Conservation (phyloP, 768 basidiomycete genomes). For the Nidularia pulvinata region DNA sequence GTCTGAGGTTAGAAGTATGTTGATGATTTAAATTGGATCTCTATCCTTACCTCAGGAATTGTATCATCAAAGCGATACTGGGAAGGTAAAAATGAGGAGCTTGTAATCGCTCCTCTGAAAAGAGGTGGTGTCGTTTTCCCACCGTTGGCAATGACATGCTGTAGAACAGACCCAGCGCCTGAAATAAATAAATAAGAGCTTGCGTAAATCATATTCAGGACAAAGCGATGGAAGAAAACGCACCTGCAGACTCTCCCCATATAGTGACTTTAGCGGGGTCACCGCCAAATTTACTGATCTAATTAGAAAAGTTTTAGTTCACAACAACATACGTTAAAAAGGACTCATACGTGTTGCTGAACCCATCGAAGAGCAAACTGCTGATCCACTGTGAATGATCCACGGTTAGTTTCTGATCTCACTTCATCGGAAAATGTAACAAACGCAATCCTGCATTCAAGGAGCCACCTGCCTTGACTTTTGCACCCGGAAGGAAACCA, state of each 20-base stretch:
- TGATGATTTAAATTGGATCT: too few relatives aligned
- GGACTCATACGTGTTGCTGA: too few relatives aligned
- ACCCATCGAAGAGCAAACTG: too few relatives aligned
- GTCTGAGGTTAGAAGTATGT: too few relatives aligned
- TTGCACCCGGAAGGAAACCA: too few relatives aligned
- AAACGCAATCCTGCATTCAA: neutral
- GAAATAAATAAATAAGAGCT: slow-evolving; percentile 2
- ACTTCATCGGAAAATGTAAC: neutral
- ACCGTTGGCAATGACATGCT: slow-evolving; percentile 43
- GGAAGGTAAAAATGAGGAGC: slow-evolving; percentile 40
- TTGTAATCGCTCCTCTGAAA: slow-evolving; percentile 40
- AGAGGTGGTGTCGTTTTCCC: slow-evolving; percentile 42
- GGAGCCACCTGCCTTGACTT: too few relatives aligned
- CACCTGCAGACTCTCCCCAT: slow-evolving; percentile 42
- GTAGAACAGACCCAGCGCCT: slow-evolving; percentile 47
- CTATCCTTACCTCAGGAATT: slow-evolving; percentile 34
- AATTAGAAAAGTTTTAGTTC: too few relatives aligned
- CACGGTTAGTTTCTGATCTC: neutral
- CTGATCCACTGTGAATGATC: too few relatives aligned
- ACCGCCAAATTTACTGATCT: slow-evolving; percentile 39
- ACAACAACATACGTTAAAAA: too few relatives aligned
- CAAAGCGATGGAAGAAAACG: too few relatives aligned
- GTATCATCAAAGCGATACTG: slow-evolving; percentile 43
- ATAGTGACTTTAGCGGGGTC: slow-evolving; percentile 35
- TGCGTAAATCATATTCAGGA: neutral